Conservation (phyloP, 768 basidiomycete species). For the Lactifluus piperatus region DNA sequence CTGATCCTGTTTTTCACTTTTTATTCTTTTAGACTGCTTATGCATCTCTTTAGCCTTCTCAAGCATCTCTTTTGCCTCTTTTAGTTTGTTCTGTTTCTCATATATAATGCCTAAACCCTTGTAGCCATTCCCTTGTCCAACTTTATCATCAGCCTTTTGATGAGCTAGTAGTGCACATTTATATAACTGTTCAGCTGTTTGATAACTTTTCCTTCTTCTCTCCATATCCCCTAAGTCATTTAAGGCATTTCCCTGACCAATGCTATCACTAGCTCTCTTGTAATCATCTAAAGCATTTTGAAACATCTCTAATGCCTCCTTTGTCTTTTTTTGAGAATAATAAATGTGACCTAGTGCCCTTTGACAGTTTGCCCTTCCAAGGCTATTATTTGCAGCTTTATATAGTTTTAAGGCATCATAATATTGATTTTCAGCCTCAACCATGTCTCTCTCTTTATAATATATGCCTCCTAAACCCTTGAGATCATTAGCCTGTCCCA, state of each 20-base stretch:
- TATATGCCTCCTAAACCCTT: constrained; percentile 15
- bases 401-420: not conserved
- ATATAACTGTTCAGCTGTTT: constrained; percentile 1
- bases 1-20: constrained; percentile 7
- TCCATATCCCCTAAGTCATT: constrained; percentile 9
- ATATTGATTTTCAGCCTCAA: not conserved
- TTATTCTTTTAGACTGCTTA: not conserved
- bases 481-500: constrained; percentile 17
- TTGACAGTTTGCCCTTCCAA: constrained; percentile 14
- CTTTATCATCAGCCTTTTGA: constrained; percentile 6
- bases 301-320: constrained; percentile 2
- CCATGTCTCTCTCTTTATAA: not conserved
- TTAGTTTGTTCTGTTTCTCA: constrained; percentile 2
- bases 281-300: constrained; percentile 8
- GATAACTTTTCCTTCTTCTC: not conserved
- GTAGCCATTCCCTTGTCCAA: constrained; percentile 14
- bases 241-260: constrained; percentile 13
- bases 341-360: not conserved
- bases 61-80: constrained; percentile 9
- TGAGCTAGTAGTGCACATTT: constrained; percentile 2
- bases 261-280: not conserved
- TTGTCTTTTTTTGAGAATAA: not conserved
- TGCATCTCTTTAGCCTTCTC: constrained; percentile 14
- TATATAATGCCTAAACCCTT: constrained; percentile 9
- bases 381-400: not conserved